Conservation (phyloP, 2,329 filamentous ascomycete genomes). For the Drechslerella dactyloides region DNA sequence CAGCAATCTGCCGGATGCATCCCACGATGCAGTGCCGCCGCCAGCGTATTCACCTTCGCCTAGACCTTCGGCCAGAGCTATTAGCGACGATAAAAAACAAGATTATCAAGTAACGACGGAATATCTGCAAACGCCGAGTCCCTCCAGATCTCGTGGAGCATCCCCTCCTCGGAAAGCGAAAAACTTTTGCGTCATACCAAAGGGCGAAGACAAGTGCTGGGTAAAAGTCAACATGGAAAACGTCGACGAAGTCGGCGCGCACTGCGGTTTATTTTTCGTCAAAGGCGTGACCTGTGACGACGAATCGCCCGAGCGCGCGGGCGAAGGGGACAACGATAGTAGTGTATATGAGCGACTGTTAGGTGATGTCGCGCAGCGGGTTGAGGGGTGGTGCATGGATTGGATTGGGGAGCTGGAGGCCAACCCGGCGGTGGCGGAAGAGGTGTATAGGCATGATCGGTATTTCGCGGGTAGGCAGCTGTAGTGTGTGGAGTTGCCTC, state of each 20-base stretch:
- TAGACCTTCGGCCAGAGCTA: too few species aligned
- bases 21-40: conserved; percentile 11
- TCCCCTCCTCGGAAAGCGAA: conserved; percentile 61
- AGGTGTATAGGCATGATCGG: background rate
- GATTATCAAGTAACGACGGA: background rate
- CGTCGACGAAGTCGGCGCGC: conserved; percentile 83
- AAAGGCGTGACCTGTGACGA: conserved; percentile 24
- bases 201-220: conserved; percentile 73
- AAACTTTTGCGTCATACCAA: conserved; percentile 80
- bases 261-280: conserved; percentile 75
- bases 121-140: conserved; percentile 13
- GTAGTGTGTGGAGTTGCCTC: too few species aligned
- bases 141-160: conserved; percentile 52
- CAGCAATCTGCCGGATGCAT: too few species aligned
- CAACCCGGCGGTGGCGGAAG: conserved; percentile 21
- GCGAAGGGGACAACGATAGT: background rate
- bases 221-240: conserved; percentile 78
- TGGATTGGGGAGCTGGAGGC: conserved; percentile 30
- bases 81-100: too few species aligned
- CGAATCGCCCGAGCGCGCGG: conserved; percentile 63
- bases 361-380: conserved; percentile 72
- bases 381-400: conserved; percentile 71
- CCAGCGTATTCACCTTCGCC: conserved; percentile 1
- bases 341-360: conserved; percentile 72
- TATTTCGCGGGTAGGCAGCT: too few species aligned